Evolutionary conservation across 257 asterid genomes (phyloP), one percentile per base, ranked within the genome.

Genomic region (Verbena officinalis): DNA sequence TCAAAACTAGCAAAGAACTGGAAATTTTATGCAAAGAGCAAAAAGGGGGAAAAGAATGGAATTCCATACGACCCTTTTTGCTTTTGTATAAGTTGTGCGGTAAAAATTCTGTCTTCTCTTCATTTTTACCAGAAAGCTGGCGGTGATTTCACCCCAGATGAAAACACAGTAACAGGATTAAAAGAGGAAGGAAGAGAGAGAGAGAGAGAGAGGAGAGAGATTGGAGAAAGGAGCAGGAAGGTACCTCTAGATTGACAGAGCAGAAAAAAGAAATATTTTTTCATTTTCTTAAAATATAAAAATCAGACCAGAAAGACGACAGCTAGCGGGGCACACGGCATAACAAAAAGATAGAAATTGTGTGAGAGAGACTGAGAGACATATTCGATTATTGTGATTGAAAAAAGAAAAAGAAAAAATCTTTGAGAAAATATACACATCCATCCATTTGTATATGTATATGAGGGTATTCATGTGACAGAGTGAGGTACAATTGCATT

Each of bases 251-350:
- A 55, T 27, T 5, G 77, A 45, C 42, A 16, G 20, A 13, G 48
- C 4, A 61, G 14, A 21, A 46, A 36, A n/a, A 22, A 64, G 9
- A 53, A 22, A 31, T 24, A 2, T 4, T 23, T 2, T 42, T 40
- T 22, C 16, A 9, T 24, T 49, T 13, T 0, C 3, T 14, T 13
- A 4, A 7, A 58, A 39, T 24, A 13, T 10, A 22, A 59, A 20
- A 13, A 8, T 52, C 3, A 63, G 19, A 59, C 60, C 71, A 62
- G 68, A 38, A 61, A 68, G 67, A 70, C 55, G 77, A 76, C 80
- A 80, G 78, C 80, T 68, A 67, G 64, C 67, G 50, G 27, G 52
- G 71, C 69, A 67, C 62, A 69, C 60, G 69, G 73, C 63, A 64
- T 42, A 19, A 36, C 24, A 58, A 34, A 49, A 53, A 53, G 55